phyloP scores from a whole-genome alignment of 805 yeast species.

The Yarrowia sp. region DNA sequence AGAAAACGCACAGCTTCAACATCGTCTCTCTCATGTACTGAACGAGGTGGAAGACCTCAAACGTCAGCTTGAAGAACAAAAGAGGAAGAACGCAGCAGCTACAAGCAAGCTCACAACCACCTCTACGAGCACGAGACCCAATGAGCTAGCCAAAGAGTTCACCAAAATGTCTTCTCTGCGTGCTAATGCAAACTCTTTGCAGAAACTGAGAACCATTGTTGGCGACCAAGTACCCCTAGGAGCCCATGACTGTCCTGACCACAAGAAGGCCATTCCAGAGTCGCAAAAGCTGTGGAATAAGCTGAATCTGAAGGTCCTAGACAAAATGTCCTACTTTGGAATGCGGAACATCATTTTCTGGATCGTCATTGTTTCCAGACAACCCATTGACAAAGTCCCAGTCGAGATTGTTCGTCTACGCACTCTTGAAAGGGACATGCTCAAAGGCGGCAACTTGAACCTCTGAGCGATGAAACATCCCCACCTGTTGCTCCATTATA shows the following conservation, averaged over 20 bases:
- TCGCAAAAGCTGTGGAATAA: neutral
- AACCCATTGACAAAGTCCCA: neutral
- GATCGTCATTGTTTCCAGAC: slow-evolving; percentile 4
- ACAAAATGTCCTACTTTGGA: slow-evolving; percentile 7
- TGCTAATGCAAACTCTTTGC: neutral
- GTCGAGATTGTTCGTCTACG: slow-evolving; percentile 4
- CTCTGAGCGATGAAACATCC: no score
- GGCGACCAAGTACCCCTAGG: slow-evolving; percentile 13
- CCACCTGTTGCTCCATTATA: no score
- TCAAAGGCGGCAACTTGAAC: no score
- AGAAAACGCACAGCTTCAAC: neutral
- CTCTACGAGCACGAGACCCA: neutral
- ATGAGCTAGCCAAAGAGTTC: slow-evolving; percentile 3
- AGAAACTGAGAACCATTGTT: neutral
- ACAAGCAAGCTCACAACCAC: neutral
- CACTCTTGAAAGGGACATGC: neutral
- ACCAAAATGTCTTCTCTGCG: neutral
- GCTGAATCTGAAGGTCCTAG: slow-evolving; percentile 2
- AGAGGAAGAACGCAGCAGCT: neutral
- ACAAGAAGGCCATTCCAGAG: neutral
- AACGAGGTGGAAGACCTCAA: neutral
- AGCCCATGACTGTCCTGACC: slow-evolving; percentile 17
- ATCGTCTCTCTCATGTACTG: neutral
- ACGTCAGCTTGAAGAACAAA: neutral
- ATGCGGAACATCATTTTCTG: slow-evolving; percentile 23